These are phyloP conservation scores for Populus tomentosa DNA, from an alignment of 441 rosid species.

Conservation along the genomic window DNA sequence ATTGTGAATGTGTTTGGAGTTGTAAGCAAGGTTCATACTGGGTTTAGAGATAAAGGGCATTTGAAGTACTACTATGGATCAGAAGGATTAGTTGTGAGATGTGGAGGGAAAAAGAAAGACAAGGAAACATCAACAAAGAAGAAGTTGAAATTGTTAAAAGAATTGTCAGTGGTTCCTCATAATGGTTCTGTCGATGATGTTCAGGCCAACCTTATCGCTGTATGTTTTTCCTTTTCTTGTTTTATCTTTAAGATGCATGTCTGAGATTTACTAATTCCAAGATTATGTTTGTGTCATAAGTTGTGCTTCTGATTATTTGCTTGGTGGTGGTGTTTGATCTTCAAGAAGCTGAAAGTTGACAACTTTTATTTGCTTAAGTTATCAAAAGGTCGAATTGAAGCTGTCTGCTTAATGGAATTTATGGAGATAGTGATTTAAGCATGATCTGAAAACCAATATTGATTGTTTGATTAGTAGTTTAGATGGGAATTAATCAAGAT, in stretches of 20 bases:
- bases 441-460: neutral
- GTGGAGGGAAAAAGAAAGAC: neutral
- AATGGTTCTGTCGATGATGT: constrained; percentile 27
- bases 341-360: neutral
- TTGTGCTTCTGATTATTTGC: neutral
- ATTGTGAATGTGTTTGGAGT: neutral
- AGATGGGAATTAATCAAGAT: neutral
- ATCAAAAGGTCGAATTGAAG: neutral
- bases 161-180: neutral
- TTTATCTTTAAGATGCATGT: neutral
- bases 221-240: constrained; percentile 5
- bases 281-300: neutral
- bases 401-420: neutral
- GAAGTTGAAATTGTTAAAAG: constrained; percentile 6
- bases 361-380: too few species aligned
- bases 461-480: neutral
- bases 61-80: neutral
- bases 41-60: constrained; percentile 2
- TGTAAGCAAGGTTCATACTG: neutral
- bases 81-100: neutral
- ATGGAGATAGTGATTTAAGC: neutral
- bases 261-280: neutral
- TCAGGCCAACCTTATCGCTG: constrained; percentile 38
- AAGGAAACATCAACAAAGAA: neutral
- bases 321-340: neutral